A percentile compares a stretch with the other conserved stretches of the same genome.
These are phyloP conservation scores for Apiotrichum mycotoxinovorans DNA, from an alignment of 1,284 basidiomycete genomes.

Conservation along the genomic window DNA sequence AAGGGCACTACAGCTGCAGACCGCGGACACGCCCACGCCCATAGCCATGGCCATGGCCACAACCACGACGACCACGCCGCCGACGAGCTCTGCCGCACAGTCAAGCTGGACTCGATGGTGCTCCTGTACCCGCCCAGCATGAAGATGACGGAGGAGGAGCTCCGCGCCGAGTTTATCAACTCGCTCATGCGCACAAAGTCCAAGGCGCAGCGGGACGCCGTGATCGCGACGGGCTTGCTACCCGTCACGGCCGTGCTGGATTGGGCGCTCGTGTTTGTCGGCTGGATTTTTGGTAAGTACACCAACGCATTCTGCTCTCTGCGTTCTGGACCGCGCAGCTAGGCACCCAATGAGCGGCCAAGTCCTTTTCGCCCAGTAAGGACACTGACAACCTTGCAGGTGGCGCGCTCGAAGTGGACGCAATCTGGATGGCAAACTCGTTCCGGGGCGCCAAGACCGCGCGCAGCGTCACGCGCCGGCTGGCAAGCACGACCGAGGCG, in stretches of 20 bases:
- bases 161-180: conserved; percentile 21
- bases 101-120: conserved; percentile 23
- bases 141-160: conserved; percentile 11
- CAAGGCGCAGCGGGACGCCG: conserved; percentile 25
- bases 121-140: conserved; percentile 21
- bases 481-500: conserved; percentile 10
- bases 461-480: conserved; percentile 19
- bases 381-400: conserved; percentile 7
- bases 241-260: conserved; percentile 17
- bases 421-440: conserved; percentile 18
- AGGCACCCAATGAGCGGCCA: too few species aligned
- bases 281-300: conserved; percentile 24
- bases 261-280: conserved; percentile 22
- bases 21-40: too few species aligned
- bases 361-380: not conserved
- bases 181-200: conserved; percentile 20
- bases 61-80: not conserved
- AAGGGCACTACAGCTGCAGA: too few species aligned
- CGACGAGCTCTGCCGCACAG: too few species aligned
- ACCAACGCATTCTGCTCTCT: too few species aligned
- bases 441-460: conserved; percentile 22
- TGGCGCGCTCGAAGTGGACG: conserved; percentile 22
- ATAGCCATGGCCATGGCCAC: too few species aligned
- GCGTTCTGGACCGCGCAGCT: too few species aligned
- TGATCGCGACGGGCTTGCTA: conserved; percentile 20